Percentiles rank a stretch among this genome's conserved stretches.
phyloP scores from a whole-genome alignment of 2,329 filamentous ascomycete genomes.

The Penicillium paneum region DNA sequence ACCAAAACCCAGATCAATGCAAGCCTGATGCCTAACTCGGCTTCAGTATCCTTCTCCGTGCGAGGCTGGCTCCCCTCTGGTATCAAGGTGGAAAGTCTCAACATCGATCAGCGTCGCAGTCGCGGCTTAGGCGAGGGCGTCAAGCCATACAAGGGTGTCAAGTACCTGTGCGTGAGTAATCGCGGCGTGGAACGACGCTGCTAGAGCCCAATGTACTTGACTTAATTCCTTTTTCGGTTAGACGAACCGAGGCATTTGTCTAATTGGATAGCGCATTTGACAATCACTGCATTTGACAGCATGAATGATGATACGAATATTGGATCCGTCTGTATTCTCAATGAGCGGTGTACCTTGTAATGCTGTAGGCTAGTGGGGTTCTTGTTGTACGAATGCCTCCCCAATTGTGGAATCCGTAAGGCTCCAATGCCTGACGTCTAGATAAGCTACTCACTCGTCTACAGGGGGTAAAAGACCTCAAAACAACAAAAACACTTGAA shows the following conservation, averaged over 20 bases:
- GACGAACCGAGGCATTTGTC: neutral
- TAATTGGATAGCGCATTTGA: constrained; percentile 1
- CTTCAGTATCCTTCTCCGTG: constrained; percentile 63
- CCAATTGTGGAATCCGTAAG: neutral
- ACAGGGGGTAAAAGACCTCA: neutral
- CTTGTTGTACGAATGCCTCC: neutral
- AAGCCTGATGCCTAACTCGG: constrained; percentile 75
- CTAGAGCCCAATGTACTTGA: constrained; percentile 15
- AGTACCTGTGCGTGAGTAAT: constrained; percentile 76
- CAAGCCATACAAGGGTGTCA: constrained; percentile 96
- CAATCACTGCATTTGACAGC: constrained; percentile 3
- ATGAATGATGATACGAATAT: constrained; percentile 5
- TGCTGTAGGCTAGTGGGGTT: too few species aligned
- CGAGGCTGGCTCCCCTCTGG: constrained; percentile 65
- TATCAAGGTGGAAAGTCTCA: constrained; percentile 60
- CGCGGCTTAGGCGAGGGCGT: constrained; percentile 80
- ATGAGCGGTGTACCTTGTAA: neutral
- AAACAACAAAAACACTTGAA: neutral
- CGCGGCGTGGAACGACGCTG: constrained; percentile 51
- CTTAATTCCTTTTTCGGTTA: neutral
- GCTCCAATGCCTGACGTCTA: neutral
- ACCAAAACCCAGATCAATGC: constrained; percentile 62
- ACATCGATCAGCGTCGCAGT: constrained; percentile 72
- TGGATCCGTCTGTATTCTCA: neutral
- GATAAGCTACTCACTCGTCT: neutral